Conservation (phyloP, 129 eudicot species). For the Silybum marianum region DNA sequence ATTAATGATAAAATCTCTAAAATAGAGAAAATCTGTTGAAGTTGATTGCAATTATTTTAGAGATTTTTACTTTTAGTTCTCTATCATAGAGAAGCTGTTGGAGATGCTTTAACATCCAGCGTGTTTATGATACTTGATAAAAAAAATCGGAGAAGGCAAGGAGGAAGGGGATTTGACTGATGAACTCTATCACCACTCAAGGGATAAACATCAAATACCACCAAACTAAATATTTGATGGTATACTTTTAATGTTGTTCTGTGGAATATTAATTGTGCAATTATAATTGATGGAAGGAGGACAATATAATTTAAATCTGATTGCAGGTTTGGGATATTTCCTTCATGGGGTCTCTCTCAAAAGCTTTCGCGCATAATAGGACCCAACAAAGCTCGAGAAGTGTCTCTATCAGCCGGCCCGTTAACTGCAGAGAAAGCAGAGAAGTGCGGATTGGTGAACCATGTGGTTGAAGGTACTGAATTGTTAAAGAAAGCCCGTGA, state of each 20-base stretch:
- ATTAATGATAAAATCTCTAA: too few relatives aligned
- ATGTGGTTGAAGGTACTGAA: conserved; percentile 76
- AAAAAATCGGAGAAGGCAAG: neutral
- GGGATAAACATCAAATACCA: neutral
- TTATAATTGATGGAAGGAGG: neutral
- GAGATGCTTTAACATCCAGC: too few relatives aligned
- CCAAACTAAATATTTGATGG: neutral
- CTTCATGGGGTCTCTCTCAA: conserved; percentile 99
- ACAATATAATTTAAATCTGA: neutral
- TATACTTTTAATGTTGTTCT: neutral
- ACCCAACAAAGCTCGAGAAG: conserved; percentile 87
- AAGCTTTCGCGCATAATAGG: conserved; percentile 97
- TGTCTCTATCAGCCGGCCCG: conserved; percentile 74
- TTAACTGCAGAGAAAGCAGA: conserved; percentile 84
- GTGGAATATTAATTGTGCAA: conserved; percentile 3
- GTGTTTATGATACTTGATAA: neutral
- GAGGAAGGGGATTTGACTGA: neutral
- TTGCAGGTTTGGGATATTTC: conserved; percentile 94
- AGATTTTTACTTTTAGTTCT: too few relatives aligned
- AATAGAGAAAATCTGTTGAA: too few relatives aligned
- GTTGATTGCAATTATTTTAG: too few relatives aligned
- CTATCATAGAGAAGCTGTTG: too few relatives aligned
- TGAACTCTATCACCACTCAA: neutral
- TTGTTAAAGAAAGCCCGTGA: conserved; percentile 77
- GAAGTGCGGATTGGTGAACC: conserved; percentile 89